Conservation (phyloP, 352 stramenopile genomes). For the Phytophthora boehmeriae region DNA sequence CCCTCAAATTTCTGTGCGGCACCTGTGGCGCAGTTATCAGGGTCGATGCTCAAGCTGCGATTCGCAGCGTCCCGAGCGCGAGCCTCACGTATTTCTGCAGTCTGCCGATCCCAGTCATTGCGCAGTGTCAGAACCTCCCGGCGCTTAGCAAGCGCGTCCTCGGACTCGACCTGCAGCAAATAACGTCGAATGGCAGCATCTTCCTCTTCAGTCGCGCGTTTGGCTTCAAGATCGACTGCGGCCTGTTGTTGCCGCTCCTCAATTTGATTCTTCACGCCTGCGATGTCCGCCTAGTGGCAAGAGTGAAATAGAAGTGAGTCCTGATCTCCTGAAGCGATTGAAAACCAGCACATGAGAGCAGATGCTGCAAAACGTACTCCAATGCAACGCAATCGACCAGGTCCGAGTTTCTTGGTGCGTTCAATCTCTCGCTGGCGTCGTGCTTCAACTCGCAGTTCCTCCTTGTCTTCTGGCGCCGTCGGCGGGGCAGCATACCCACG, state of each 20-base stretch:
- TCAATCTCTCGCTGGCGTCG: conserved; percentile 68
- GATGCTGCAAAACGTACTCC: conserved; percentile 41
- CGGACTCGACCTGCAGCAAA: conserved; percentile 77
- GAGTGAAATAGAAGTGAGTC: conserved; percentile 3
- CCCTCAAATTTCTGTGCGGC: conserved; percentile 76
- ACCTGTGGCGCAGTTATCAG: conserved; percentile 52
- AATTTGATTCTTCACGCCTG: conserved; percentile 75
- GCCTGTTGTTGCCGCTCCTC: conserved; percentile 68
- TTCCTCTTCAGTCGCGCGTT: conserved; percentile 58
- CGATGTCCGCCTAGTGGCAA: conserved; percentile 64
- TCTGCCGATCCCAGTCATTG: conserved; percentile 71
- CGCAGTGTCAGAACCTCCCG: conserved; percentile 68
- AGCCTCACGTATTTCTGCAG: conserved; percentile 29
- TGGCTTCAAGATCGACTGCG: conserved; percentile 42
- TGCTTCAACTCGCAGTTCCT: conserved; percentile 62
- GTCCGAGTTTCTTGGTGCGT: conserved; percentile 68
- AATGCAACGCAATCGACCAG: conserved; percentile 68
- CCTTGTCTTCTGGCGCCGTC: conserved; percentile 34
- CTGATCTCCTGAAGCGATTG: background rate
- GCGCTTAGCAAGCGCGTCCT: conserved; percentile 64
- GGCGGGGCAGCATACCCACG: conserved; percentile 32
- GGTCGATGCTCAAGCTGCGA: conserved; percentile 52
- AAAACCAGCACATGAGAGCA: background rate
- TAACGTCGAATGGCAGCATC: conserved; percentile 72
- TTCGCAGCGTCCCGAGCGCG: conserved; percentile 35